phyloP scores from a whole-genome alignment of 2,329 filamentous ascomycete species.

The Mycosphaerella sp. region DNA sequence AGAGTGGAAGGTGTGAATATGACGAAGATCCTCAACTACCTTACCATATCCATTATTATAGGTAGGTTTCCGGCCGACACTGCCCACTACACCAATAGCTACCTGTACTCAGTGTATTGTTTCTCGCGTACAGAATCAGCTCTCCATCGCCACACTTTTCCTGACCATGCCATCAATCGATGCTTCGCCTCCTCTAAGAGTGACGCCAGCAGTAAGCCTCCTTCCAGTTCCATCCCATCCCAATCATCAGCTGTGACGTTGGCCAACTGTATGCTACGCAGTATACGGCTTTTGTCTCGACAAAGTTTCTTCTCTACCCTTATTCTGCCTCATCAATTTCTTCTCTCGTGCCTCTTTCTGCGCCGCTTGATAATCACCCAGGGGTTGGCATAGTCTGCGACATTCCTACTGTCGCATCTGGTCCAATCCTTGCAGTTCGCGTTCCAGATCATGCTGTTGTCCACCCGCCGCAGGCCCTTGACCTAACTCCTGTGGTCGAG shows the following conservation, averaged over 20 bases:
- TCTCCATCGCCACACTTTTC: not conserved
- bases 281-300: not conserved
- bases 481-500: conserved; percentile 50
- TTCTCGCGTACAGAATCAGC: no score
- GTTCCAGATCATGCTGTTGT: conserved; percentile 66
- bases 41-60: no score
- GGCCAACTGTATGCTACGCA: not conserved
- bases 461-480: conserved; percentile 37
- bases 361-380: not conserved
- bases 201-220: not conserved
- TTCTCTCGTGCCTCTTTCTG: not conserved
- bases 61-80: no score
- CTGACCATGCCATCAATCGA: not conserved
- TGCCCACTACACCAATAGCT: no score
- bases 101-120: no score
- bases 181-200: not conserved
- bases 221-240: not conserved
- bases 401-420: conserved; percentile 23
- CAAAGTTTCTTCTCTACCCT: not conserved
- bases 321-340: not conserved
- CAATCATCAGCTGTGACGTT: not conserved
- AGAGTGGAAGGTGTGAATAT: no score
- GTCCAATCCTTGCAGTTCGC: conserved; percentile 60
- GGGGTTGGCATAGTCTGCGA: not conserved
- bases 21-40: no score